A percentile compares a stretch with the other conserved stretches of the same genome.
Conservation (phyloP, 1,139 yeast genomes). For the Meyerozyma athensensis region DNA sequence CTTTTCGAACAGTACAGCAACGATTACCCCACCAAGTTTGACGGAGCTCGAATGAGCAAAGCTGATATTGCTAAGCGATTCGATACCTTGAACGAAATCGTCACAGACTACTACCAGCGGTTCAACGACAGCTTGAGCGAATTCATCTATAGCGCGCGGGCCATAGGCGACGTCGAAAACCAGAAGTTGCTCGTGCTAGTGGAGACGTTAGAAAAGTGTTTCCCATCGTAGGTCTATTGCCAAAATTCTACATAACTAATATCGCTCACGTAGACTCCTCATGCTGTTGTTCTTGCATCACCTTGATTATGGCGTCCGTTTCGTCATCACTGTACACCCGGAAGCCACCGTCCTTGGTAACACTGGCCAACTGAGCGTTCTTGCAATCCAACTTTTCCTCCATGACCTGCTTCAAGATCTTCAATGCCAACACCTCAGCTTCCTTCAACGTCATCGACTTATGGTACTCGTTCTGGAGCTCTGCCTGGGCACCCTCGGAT, state of each 20-base stretch:
- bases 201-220: conserved; percentile 46
- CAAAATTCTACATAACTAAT: neutral
- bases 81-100: conserved; percentile 42
- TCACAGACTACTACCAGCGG: conserved; percentile 48
- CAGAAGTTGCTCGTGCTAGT: conserved; percentile 50
- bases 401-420: conserved; percentile 96
- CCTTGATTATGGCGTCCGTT: conserved; percentile 76
- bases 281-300: conserved; percentile 66
- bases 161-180: conserved; percentile 62
- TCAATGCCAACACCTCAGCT: conserved; percentile 85
- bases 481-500: conserved; percentile 98
- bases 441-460: conserved; percentile 89
- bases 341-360: conserved; percentile 83
- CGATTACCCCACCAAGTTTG: conserved; percentile 38
- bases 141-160: conserved; percentile 50
- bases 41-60: conserved; percentile 31
- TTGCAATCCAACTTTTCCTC: conserved; percentile 96
- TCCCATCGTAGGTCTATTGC: conserved; percentile 15
- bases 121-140: conserved; percentile 53
- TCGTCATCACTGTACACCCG: conserved; percentile 79
- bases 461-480: conserved; percentile 94
- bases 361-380: conserved; percentile 93
- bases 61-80: conserved; percentile 38
- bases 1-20: conserved; percentile 36
- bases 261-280: conserved; percentile 24